phyloP scores from a whole-genome alignment of 345 rosid genomes.

The Ceriops tagal region DNA sequence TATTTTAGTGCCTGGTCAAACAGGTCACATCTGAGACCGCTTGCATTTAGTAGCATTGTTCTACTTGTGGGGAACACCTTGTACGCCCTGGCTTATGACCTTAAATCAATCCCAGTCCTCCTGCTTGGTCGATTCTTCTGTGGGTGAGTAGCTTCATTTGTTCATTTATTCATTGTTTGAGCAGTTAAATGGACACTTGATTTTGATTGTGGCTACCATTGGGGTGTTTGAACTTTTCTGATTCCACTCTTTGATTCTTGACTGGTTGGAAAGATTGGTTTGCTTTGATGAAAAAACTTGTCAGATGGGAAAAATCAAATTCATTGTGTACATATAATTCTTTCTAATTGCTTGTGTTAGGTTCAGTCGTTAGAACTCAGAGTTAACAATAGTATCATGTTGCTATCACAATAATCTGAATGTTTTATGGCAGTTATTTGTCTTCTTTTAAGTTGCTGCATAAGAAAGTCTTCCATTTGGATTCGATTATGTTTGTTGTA shows the following conservation, averaged over 20 bases:
- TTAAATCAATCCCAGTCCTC: conserved; percentile 63
- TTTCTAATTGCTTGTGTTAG: too few relatives aligned
- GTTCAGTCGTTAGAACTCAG: too few relatives aligned
- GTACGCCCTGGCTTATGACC: conserved; percentile 94
- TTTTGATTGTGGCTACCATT: not conserved
- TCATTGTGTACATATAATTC: too few relatives aligned
- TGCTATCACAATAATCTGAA: too few relatives aligned
- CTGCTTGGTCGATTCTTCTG: conserved; percentile 84
- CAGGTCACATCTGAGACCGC: conserved; percentile 87
- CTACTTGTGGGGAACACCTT: conserved; percentile 72
- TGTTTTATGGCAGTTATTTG: too few relatives aligned
- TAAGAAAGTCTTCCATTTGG: too few relatives aligned
- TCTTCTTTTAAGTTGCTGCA: too few relatives aligned
- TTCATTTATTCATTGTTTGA: not conserved
- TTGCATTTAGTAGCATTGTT: conserved; percentile 79
- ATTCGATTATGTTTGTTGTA: too few relatives aligned
- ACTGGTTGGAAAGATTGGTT: not conserved
- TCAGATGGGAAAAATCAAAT: too few relatives aligned
- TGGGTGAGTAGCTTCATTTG: conserved; percentile 58
- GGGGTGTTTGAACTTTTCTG: not conserved
- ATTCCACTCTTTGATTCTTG: not conserved
- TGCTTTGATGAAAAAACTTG: too few relatives aligned
- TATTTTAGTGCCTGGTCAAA: conserved; percentile 99
- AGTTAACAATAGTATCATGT: too few relatives aligned
- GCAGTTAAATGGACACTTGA: not conserved